phyloP scores from a whole-genome alignment of 2,329 filamentous ascomycete genomes.

The Fusarium armeniacum region DNA sequence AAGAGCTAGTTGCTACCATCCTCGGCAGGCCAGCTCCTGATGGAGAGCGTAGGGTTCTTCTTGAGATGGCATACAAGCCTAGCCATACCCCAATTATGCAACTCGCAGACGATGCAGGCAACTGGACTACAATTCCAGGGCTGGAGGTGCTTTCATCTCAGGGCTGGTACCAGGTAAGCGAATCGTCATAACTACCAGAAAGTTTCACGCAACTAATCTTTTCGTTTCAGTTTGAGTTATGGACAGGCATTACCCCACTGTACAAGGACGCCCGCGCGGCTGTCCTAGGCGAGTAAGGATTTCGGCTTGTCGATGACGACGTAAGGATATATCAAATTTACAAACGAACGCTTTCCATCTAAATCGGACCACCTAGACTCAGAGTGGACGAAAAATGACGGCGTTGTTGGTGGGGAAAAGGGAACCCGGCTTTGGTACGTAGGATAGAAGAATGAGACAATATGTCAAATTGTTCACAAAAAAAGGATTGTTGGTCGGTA shows the following conservation, averaged over 20 bases:
- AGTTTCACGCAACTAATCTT: slow-evolving; percentile 37
- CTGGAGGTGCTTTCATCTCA: slow-evolving; percentile 91
- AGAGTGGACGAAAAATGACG: slow-evolving; percentile 11
- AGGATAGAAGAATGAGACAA: slow-evolving; percentile 14
- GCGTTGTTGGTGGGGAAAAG: slow-evolving; percentile 27
- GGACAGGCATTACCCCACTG: slow-evolving; percentile 84
- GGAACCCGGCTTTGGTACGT: slow-evolving; percentile 4
- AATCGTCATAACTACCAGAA: slow-evolving; percentile 1
- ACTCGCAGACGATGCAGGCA: slow-evolving; percentile 77
- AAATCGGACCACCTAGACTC: neutral
- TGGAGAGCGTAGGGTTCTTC: slow-evolving; percentile 69
- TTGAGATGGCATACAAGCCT: slow-evolving; percentile 98
- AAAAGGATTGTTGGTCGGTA: slow-evolving; percentile 5
- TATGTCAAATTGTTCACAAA: slow-evolving; percentile 9
- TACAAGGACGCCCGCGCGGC: slow-evolving; percentile 77
- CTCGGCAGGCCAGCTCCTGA: slow-evolving; percentile 59
- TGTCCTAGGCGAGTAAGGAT: slow-evolving; percentile 60
- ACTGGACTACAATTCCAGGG: slow-evolving; percentile 88
- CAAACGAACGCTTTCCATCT: slow-evolving; percentile 10
- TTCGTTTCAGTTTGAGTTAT: slow-evolving; percentile 76
- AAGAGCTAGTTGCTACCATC: slow-evolving; percentile 71
- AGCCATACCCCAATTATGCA: slow-evolving; percentile 86
- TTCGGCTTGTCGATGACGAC: slow-evolving; percentile 5
- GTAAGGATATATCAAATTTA: slow-evolving; percentile 6
- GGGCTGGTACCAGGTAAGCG: slow-evolving; percentile 84